phyloP scores from a whole-genome alignment of 768 basidiomycete genomes.

The Candolleomyces efflorescens region DNA sequence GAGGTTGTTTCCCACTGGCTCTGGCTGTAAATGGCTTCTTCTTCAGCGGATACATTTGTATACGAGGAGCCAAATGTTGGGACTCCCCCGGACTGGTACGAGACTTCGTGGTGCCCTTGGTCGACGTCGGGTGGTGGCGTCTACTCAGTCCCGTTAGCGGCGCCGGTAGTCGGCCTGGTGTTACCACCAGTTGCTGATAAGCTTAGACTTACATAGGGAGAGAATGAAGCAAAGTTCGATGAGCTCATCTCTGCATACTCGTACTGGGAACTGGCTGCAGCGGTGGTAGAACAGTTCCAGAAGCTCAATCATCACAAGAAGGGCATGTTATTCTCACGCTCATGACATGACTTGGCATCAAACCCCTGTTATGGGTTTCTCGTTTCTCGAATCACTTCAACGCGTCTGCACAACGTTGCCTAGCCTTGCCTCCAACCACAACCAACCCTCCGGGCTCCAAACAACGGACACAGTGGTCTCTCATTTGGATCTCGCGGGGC shows the following conservation, averaged over 20 bases:
- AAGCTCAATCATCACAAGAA: background rate
- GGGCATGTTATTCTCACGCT: background rate
- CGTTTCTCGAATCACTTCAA: background rate
- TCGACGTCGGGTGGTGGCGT: background rate
- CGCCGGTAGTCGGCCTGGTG: background rate
- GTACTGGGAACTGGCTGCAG: background rate
- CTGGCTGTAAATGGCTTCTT: constrained; percentile 36
- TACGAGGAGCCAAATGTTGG: background rate
- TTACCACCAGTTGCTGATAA: background rate
- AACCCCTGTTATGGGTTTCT: background rate
- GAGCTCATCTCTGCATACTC: background rate
- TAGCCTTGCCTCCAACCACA: background rate
- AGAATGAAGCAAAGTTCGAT: background rate
- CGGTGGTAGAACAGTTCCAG: background rate
- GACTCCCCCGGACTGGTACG: background rate
- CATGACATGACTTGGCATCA: background rate
- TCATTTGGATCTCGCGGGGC: background rate
- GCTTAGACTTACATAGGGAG: background rate
- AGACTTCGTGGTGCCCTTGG: background rate
- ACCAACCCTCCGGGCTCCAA: background rate
- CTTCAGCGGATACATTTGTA: constrained; percentile 14
- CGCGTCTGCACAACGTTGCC: background rate
- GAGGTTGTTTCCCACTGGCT: constrained; percentile 72
- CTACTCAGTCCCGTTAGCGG: background rate
- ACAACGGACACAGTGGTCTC: background rate